A percentile compares a stretch with the other conserved stretches of the same genome.
Evolutionary conservation across 1,139 yeast genomes (phyloP).

Genomic region (Yamadazyma mexicana): DNA sequence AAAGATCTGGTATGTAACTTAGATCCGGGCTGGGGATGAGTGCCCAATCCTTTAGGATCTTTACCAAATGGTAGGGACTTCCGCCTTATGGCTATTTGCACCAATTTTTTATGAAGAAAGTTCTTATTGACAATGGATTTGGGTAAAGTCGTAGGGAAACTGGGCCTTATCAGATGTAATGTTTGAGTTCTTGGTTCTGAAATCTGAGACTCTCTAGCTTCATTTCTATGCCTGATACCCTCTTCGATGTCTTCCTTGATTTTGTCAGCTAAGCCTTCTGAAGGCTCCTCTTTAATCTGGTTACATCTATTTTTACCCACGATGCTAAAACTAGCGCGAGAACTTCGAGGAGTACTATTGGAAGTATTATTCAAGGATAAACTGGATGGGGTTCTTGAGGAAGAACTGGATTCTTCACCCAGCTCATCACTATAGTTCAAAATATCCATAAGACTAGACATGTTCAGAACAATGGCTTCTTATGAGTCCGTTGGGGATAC

Average conservation of each 20-base stretch:
- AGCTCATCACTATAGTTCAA: constrained; percentile 16
- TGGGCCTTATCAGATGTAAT: not conserved
- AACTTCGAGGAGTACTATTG: constrained; percentile 5
- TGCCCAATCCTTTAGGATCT: constrained; percentile 2
- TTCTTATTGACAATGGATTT: constrained; percentile 25
- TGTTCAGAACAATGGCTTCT: no score
- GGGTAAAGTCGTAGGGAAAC: constrained; percentile 16
- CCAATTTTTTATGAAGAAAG: constrained; percentile 26
- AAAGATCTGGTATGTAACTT: constrained; percentile 53
- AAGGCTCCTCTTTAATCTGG: constrained; percentile 8
- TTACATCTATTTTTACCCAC: not conserved
- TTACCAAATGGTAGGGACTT: constrained; percentile 18
- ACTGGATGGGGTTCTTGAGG: constrained; percentile 10
- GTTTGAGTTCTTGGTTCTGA: no score
- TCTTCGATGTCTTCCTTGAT: constrained; percentile 12
- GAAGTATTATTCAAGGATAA: constrained; percentile 7
- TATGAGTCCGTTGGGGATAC: no score
- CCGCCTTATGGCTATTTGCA: constrained; percentile 42
- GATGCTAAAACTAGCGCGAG: constrained; percentile 2
- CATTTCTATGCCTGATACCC: constrained; percentile 4
- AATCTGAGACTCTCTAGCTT: not conserved
- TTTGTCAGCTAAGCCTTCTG: constrained; percentile 11
- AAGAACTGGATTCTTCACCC: constrained; percentile 12
- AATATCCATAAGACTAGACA: constrained; percentile 15
- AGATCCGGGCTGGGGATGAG: constrained; percentile 8